Evolutionary conservation across 805 yeast species (phyloP).

Genomic region (Saccharomycopsis schoenii): DNA sequence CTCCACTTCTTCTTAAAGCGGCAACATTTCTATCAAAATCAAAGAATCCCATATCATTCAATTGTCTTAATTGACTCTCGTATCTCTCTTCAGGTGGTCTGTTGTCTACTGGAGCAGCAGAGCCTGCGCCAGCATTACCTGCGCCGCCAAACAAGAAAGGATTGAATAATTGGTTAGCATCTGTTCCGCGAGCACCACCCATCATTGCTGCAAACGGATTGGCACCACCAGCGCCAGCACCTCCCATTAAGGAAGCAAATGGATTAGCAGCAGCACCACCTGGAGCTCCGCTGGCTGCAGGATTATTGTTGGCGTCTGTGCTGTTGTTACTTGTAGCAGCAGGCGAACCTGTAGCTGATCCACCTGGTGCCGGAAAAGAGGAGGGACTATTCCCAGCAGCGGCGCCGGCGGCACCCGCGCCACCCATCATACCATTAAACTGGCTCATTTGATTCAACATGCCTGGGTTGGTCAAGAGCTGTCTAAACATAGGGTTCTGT

Average conservation of each 20-base stretch:
- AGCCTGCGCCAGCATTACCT: conserved; percentile 10
- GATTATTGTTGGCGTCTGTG: background rate
- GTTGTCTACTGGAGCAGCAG: conserved; percentile 32
- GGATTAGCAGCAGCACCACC: conserved; percentile 37
- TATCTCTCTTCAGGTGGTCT: conserved; percentile 77
- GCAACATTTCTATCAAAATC: conserved; percentile 88
- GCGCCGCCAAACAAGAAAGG: conserved; percentile 34
- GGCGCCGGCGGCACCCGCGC: conserved; percentile 31
- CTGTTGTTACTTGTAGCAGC: conserved; percentile 18
- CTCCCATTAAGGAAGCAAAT: conserved; percentile 36
- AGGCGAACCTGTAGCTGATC: conserved; percentile 6
- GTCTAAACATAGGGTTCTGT: conserved; percentile 75
- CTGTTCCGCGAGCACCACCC: conserved; percentile 52
- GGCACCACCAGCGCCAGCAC: conserved; percentile 25
- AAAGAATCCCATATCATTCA: conserved; percentile 77
- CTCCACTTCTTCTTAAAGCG: conserved; percentile 92
- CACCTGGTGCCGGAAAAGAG: conserved; percentile 26
- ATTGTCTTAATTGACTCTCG: conserved; percentile 60
- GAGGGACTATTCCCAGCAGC: conserved; percentile 33
- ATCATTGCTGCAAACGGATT: conserved; percentile 23
- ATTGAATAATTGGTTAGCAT: conserved; percentile 52
- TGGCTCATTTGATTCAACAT: conserved; percentile 75
- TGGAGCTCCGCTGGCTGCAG: conserved; percentile 21
- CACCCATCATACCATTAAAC: conserved; percentile 25
- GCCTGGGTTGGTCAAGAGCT: conserved; percentile 75